Evolutionary conservation across 805 yeast species (phyloP), one percentile per base, ranked within the genome.

Genomic region (Zygosaccharomyces bisporus): DNA sequence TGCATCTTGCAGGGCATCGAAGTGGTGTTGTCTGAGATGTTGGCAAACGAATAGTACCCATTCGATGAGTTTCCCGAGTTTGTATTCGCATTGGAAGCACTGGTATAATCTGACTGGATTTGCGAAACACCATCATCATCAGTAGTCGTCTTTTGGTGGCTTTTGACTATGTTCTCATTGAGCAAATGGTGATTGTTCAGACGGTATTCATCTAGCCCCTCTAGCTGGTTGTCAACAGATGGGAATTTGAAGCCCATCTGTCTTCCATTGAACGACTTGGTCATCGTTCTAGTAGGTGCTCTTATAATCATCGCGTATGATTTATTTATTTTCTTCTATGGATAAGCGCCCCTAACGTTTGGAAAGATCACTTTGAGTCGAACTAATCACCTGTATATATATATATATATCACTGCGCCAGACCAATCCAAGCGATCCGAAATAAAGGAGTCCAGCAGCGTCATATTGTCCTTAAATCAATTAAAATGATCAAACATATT

Each of bases 221-320:
- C 36, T 3, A 50, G 55, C 31, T 52, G 36, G 32, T 50, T 53
- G 39, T 63, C 69, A 3, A 49, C 50, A 4, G 64, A 58, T 12
- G 74, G 74, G 42, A 69, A 70, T 42, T 61, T 60, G 51, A 70
- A 70, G 12, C 52, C 64, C 63, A 66, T 59, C 48, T 70, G 74
- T 1, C 65, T 54, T 4, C 74, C 74, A 18, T 60, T 61, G 43
- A 67, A 69, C 0, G 73, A 68, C 6, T 57, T 49, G 1, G 73
- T 62, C 51, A 66, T 69, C 21, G 67, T 56, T 47, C 66, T 61
- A 14, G 63, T 57, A 6, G 66, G 67, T 10, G 60, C 44, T 45
- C 66, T 56, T 12, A 60, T 52, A 19, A 61, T 54, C 55, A 55
- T 49, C 14, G 31, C 7, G 13, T 13, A 27, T 27, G 6, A n/a